Base-by-base conservation (phyloP, 257 asterid species). In the Solanum lycopersicoides region DNA sequence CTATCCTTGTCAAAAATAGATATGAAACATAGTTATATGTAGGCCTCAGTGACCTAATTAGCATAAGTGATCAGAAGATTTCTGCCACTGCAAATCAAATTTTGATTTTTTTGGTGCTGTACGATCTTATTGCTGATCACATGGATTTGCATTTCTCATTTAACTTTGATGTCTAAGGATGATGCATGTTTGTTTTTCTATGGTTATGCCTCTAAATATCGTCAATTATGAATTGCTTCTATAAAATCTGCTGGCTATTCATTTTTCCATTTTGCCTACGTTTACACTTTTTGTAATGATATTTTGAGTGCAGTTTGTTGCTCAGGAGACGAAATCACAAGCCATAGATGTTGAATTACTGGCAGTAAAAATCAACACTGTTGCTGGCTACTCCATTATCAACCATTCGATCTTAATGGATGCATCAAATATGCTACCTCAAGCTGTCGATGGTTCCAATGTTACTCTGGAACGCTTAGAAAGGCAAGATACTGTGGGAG, bases 331-430 rank as follows among this genome's bases (percentile, higher is more conserved):
- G 60, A 86, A 86, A 63, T n/a, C 82, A 44, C 87, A 37, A 41
- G 87, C 86, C 63, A 85, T 87, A 28, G 89, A 89, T 68, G 83
- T 91, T 34, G 88, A 86, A 83, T 76, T 86, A 77, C 83, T 88
- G 56, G 75, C 84, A 12, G 82, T 86, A 79, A 88, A 79, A 76
- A 83, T 80, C 71, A 87, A 68, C 35, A 84, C 32, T 23, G 56
- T 63, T 77, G 10, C 32, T n/a, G 72, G 56, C 32, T 41, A 34
- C 72, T 53, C 85, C n/a, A 34, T 63, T 23, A 23, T 45, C 10
- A 76, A 79, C 88, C 85, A 42, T 68, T 84, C 75, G 20, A 73
- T 73, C 71, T 82, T 82, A 28, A 35, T 50, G 42, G 77, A 83
- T 35, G 76, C 69, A 50, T 53, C 73, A 39, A 63, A 72, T 80